Conservation (phyloP, 164 flowering plant species). For the Vitis vinifera region DNA sequence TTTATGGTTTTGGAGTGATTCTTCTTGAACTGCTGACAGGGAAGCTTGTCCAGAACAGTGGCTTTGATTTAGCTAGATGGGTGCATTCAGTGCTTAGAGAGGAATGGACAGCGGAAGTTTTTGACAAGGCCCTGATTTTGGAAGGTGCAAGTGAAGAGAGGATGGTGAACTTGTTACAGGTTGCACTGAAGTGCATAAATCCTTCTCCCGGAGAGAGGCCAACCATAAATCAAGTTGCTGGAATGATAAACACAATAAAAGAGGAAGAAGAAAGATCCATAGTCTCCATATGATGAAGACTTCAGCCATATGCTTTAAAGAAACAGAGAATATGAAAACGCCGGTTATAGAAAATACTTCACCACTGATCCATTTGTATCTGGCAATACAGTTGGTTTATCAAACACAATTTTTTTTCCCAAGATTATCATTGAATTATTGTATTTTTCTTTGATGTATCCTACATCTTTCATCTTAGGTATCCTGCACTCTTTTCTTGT, state of each 20-base stretch:
- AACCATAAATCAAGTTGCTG: constrained; percentile 44
- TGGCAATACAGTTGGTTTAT: background rate
- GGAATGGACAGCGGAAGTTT: constrained; percentile 77
- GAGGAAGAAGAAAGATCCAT: constrained; percentile 70
- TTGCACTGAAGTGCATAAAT: constrained; percentile 61
- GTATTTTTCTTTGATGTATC: background rate
- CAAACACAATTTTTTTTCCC: background rate
- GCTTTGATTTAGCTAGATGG: constrained; percentile 57
- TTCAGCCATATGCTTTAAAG: background rate
- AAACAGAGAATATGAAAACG: background rate
- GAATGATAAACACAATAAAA: constrained; percentile 38
- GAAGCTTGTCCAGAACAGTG: constrained; percentile 48
- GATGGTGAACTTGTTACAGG: constrained; percentile 64
- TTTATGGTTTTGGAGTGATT: constrained; percentile 53
- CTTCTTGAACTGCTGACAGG: constrained; percentile 75
- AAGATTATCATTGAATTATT: background rate
- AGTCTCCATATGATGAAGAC: constrained; percentile 6
- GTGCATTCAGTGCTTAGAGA: constrained; percentile 58
- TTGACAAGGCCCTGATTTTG: constrained; percentile 39
- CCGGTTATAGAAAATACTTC: background rate
- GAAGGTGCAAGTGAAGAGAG: constrained; percentile 65
- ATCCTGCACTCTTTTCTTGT: too few relatives aligned
- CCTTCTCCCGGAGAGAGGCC: constrained; percentile 52
- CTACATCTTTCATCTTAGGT: too few relatives aligned
- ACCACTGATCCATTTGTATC: background rate